Base-by-base conservation (phyloP, 78 protist species). In the Guillardia theta region DNA sequence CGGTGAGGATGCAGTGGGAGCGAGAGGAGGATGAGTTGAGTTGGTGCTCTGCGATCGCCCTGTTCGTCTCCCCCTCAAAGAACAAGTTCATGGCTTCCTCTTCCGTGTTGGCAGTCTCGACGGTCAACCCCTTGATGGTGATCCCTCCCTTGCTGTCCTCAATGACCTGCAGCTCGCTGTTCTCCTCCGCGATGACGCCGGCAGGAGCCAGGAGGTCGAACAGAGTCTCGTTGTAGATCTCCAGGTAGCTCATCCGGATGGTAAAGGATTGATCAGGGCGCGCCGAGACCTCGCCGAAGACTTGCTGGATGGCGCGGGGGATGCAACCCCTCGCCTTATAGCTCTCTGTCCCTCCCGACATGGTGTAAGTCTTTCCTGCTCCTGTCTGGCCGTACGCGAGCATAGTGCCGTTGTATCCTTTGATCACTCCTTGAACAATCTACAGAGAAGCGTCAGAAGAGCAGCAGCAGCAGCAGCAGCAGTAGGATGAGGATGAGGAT, bases 341-440 rank as follows among this genome's bases (percentile, higher is more conserved):
- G 76, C 93, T 64, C 37, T 50, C 94, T 24, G 88, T 15, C 30
- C 94, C 96, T 41, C 94, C 96, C 1, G 95, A 50, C 96, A 96
- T 94, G 0, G 96, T 96, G 93, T 41, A 95, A 12, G 97, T 95
- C 90, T 96, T 97, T 30, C 97, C 97, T 0, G 97, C 96, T 10
- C 98, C 98, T 0, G 98, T 97, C 93, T 97, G 98, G 4, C 98
- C 98, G 94, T 97, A 97, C 37, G 77, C 96, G 92, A 97, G 15
- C 39, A 97, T 33, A 2, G 96, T 95, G 30, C 95, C 95, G 90
- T 78, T 78, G 48, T 78, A 78, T 5, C 90, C 90, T 43, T 78
- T 46, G 21, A 43, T 50, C 1, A 78, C 90, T 12, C 90, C 44
- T 8, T 50, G 45, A 10, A 53, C n/a, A n/a, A n/a, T n/a, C n/a